These are phyloP conservation scores for Aspergillus saccharolyticus DNA, from an alignment of 495 filamentous ascomycete genomes.

Conservation along the genomic window DNA sequence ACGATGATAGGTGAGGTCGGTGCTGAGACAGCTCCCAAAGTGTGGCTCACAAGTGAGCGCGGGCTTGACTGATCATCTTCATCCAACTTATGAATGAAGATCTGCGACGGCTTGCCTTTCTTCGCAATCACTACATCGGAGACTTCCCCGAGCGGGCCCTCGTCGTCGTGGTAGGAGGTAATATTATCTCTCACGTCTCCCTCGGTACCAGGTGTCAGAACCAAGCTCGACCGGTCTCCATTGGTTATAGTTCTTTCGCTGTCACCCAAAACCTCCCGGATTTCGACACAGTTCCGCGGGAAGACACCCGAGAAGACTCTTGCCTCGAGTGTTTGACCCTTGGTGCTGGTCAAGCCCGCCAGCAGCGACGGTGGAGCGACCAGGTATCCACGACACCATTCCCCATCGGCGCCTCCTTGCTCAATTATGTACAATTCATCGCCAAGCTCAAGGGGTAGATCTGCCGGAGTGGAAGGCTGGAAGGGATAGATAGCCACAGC, in stretches of 20 bases:
- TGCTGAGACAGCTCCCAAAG: conserved; percentile 26
- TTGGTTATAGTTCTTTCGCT: conserved; percentile 36
- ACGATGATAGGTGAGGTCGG: conserved; percentile 33
- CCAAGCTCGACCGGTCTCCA: conserved; percentile 29
- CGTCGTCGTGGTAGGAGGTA: conserved; percentile 27
- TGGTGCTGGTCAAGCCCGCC: conserved; percentile 84
- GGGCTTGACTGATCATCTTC: conserved; percentile 29
- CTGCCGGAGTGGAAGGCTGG: conserved; percentile 74
- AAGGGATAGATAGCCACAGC: conserved; percentile 94
- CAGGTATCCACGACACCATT: conserved; percentile 94
- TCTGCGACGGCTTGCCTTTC: conserved; percentile 41
- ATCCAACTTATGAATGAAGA: conserved; percentile 37
- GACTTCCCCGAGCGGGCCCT: conserved; percentile 27
- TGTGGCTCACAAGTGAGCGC: conserved; percentile 23
- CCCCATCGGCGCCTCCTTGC: conserved; percentile 75
- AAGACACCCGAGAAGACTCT: conserved; percentile 97
- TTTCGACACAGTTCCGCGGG: conserved; percentile 85
- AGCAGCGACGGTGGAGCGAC: conserved; percentile 90
- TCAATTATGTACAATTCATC: conserved; percentile 99
- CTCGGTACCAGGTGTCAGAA: conserved; percentile 17
- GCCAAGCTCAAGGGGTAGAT: conserved; percentile 94
- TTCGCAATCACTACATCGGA: conserved; percentile 37
- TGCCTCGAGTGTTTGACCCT: conserved; percentile 89
- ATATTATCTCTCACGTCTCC: conserved; percentile 25
- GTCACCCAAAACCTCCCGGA: conserved; percentile 69